Base-by-base conservation (phyloP, 371 early-diverging fungal species). In the Choanephora cucurbitarum region DNA sequence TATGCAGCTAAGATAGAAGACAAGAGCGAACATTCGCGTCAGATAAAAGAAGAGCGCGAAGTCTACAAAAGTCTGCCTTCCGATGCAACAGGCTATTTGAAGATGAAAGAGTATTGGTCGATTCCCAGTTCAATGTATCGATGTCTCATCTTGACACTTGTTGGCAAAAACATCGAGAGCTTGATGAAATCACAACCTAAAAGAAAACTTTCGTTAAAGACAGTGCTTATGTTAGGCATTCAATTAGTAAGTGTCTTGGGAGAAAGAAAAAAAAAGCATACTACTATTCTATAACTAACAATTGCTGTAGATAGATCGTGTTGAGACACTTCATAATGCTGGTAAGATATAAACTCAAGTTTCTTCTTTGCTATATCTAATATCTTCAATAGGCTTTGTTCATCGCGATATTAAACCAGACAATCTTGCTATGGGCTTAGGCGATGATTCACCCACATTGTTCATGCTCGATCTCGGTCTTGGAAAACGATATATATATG, bases 391-490 rank as follows among this genome's bases (percentile, higher is more conserved):
- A 65, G 68, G 70, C 14, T 68, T 66, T 58, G 83, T 89, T 58
- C 90, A 91, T 62, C 83, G 90, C 52, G 90, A 92, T 63, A 89
- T 92, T 63, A 90, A 91, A 70, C 98, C 98, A 5, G 99, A 97
- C 73, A 99, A 99, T 84, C 97, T 99, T 73, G 77, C 97, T 57
- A 96, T 98, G 94, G 98, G 97, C 44, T 80, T 90, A 55, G 93
- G 91, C 34, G 89, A 89, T 66, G 88, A 90, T 45, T 89, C 89
- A 32, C 92, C 94, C 67, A 92, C 91, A 55, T 91, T 99, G 33
- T 94, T 94, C 72, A 87, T 98, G 52, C 97, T 99, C 55, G 99
- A 99, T 74, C 96, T 97, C 81, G 99, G 99, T 44, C 81, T 99
- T 53, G 95, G 97, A 42, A 99, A 98, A 71, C 88, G 90, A 58